Conservation (phyloP, 1,139 yeast species). For the Suhomyces panamericanus region DNA sequence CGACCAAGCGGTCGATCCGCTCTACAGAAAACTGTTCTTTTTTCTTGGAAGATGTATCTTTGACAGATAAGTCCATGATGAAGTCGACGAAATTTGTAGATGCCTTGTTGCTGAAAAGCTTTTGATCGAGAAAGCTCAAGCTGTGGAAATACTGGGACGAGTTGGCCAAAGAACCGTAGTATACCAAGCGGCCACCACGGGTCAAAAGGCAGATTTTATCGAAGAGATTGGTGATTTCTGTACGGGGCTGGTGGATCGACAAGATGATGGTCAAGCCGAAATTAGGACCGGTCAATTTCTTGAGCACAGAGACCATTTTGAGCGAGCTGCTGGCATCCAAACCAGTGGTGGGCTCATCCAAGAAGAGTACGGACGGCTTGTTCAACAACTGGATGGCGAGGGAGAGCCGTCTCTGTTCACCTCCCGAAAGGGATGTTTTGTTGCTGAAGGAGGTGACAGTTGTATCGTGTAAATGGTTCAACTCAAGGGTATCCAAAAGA, state of each 20-base stretch:
- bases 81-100: slow-evolving; percentile 15
- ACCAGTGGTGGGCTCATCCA: slow-evolving; percentile 32
- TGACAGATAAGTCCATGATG: slow-evolving; percentile 26
- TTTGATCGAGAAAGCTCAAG: slow-evolving; percentile 10
- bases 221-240: slow-evolving; percentile 23
- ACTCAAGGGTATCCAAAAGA: slow-evolving; percentile 21
- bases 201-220: slow-evolving; percentile 26
- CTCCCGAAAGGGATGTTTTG: slow-evolving; percentile 21
- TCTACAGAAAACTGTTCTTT: slow-evolving; percentile 18
- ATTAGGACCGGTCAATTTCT: slow-evolving; percentile 23
- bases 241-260: slow-evolving; percentile 28
- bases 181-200: slow-evolving; percentile 26
- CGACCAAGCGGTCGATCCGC: slow-evolving; percentile 19
- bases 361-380: slow-evolving; percentile 24
- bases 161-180: slow-evolving; percentile 21
- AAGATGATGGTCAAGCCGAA: slow-evolving; percentile 26
- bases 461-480: slow-evolving; percentile 19
- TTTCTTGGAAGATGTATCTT: slow-evolving; percentile 20
- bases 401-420: slow-evolving; percentile 26
- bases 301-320: slow-evolving; percentile 21
- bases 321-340: slow-evolving; percentile 26
- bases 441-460: slow-evolving; percentile 20
- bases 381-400: slow-evolving; percentile 26
- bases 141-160: slow-evolving; percentile 21
- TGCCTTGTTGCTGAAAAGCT: slow-evolving; percentile 5